Evolutionary conservation across 1,284 basidiomycete species (phyloP), one percentile per base, ranked within the genome.

Genomic region (Ustilago nuda): DNA sequence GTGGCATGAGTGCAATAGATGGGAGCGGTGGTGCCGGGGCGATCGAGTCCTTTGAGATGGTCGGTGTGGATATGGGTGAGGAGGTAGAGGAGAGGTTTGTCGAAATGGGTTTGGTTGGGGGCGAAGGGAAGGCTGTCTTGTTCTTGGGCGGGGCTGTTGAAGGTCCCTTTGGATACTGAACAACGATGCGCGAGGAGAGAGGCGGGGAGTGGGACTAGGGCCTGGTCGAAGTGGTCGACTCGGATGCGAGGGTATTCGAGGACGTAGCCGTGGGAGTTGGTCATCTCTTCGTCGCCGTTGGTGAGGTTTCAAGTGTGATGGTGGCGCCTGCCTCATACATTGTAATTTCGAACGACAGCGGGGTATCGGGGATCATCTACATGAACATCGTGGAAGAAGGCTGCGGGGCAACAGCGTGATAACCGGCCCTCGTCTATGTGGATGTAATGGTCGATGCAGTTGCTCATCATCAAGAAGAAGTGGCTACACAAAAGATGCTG

Each of bases 31-130:
- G 76, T 67, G 27, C 67, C 72, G 9, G 73, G 75, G 30, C 66
- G 50, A 17, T 75, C 69, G 37, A 84, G 75, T 1, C 83, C 83
- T 45, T 64, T 71, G 65, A 83, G 77, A 56, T 84, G 83, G 58
- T 84, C 83, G 27, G 81, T 79, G 56, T 84, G 83, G n/a, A 79
- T 69, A 61, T 84, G 83, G 5, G 82, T 80, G 23, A 84, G 66
- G 27, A 84, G 73, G 48, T 82, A 78, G 61, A 83, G 63, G 27
- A 77, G 54, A 1, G 79, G 74, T 37, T 66, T 69, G 52, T 70
- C 61, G 32, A 79, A 79, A 54, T 76, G 74, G 3, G 67, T 74
- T 27, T 76, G 71, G 13, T 54, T 56, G 13, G 76, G 66, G 8
- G 55, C 57, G 41, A 70, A 67, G 9, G 63, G 41, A 2, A 65